Evolutionary conservation across 805 yeast species (phyloP), one percentile per base, ranked within the genome.

Genomic region (Monosporozyma servazzii): DNA sequence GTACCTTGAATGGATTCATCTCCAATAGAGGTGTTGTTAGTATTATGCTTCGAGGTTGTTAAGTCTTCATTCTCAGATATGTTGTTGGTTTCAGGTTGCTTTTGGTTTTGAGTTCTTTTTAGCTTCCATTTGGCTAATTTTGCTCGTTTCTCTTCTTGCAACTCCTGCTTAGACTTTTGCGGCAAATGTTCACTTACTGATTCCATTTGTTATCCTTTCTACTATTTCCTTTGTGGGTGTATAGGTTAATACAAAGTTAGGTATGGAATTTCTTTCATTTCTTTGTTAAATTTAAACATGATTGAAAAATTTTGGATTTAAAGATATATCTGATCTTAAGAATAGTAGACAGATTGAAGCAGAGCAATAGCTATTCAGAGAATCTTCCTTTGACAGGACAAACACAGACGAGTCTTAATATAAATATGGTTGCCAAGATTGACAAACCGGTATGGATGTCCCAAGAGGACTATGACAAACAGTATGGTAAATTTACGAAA

Each of bases 121-220:
- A 69, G 71, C 58, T 78, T 81, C 88, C 88, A 84, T 45, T 75
- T 75, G 5, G 78, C 79, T 47, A 82, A 60, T 56, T 75, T 76
- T 54, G 78, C 81, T 54, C 76, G 76, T 49, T 88, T 59, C 53
- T 58, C 71, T 52, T 67, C 68, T 50, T 69, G 71, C 53, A 70
- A 75, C 45, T 62, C 60, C 18, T 47, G 40, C 30, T 25, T 37
- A 18, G 41, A 37, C 23, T 37, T 37, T 37, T 37, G 41, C 15
- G 20, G 30, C 25, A 30, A 11, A 8, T 29, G 9, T 17, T 44
- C 27, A 57, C 63, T 57, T 53, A 56, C 61, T 50, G 59, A 47
- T 51, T 55, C 48, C 62, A 57, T 58, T 27, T 27, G 31, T 37
- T 9, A 11, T 18, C 23, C 15, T 37, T 18, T 20, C 17, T 17